phyloP scores from a whole-genome alignment of 768 basidiomycete genomes.

The Boletus reticuloceps region DNA sequence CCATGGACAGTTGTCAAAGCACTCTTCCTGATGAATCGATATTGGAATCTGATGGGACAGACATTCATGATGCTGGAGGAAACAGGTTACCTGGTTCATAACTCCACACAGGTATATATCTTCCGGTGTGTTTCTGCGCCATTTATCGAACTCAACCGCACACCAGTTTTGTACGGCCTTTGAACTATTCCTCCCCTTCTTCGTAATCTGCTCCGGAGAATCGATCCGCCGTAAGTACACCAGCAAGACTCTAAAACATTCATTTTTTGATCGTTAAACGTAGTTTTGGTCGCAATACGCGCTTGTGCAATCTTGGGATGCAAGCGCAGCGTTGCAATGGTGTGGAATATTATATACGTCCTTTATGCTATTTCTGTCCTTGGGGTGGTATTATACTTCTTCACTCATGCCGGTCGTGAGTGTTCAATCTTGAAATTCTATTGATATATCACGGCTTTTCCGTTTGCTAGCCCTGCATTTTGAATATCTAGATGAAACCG shows the following conservation, averaged over 20 bases:
- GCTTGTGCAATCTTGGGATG: constrained; percentile 24
- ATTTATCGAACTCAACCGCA: neutral
- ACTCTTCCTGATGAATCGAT: constrained; percentile 15
- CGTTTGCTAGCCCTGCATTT: neutral
- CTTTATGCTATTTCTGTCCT: constrained; percentile 4
- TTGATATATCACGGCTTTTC: neutral
- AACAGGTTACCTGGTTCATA: constrained; percentile 14
- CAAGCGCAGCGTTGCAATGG: neutral
- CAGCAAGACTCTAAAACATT: neutral
- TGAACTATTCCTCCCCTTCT: neutral
- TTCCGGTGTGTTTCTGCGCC: neutral
- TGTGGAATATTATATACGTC: constrained; percentile 6
- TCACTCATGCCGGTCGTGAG: neutral
- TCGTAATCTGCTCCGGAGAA: constrained; percentile 15
- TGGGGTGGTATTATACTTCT: neutral
- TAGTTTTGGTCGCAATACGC: constrained; percentile 26
- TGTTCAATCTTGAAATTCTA: neutral
- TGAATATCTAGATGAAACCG: constrained; percentile 5
- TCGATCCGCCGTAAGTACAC: constrained; percentile 21
- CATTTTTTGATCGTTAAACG: neutral
- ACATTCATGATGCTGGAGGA: constrained; percentile 21
- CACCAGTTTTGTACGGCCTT: constrained; percentile 16
- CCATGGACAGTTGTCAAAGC: constrained; percentile 14
- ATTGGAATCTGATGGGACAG: constrained; percentile 19
- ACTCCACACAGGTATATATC: constrained; percentile 14